Conservation (phyloP, 169 alveolate species). For the Eimeria praecox region DNA sequence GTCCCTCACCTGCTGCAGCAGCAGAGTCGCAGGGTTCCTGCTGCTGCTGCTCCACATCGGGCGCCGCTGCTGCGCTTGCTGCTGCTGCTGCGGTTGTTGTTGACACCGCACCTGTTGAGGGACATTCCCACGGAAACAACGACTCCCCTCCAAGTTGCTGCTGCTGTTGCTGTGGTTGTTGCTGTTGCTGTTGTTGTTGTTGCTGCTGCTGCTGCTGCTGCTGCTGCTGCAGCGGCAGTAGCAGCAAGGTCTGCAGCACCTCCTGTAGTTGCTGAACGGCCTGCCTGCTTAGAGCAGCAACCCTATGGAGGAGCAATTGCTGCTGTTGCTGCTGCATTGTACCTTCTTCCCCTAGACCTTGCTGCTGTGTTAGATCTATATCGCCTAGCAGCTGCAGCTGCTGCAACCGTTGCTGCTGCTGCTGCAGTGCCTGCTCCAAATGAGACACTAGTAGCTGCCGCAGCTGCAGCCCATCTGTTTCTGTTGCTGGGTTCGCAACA, state of each 20-base stretch:
- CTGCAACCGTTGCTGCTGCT: slow-evolving; percentile 73
- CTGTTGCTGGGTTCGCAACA: neutral
- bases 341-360: neutral
- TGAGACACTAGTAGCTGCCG: slow-evolving; percentile 37
- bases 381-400: slow-evolving; percentile 61
- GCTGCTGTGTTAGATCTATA: neutral
- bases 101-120: neutral
- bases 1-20: neutral
- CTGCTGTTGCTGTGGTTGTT: neutral
- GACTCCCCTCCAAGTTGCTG: neutral
- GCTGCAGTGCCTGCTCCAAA: slow-evolving; percentile 57
- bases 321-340: slow-evolving; percentile 34
- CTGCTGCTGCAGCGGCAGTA: slow-evolving; percentile 27
- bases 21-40: neutral
- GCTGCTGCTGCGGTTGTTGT: neutral
- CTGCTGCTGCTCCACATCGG: slow-evolving; percentile 33
- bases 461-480: slow-evolving; percentile 22
- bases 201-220: neutral
- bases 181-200: slow-evolving; percentile 4
- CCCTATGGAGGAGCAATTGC: slow-evolving; percentile 45
- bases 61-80: slow-evolving; percentile 4
- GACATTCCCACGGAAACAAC: neutral
- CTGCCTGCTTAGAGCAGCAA: slow-evolving; percentile 61
- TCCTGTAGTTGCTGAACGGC: slow-evolving; percentile 60
- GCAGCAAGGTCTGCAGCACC: slow-evolving; percentile 62